A percentile compares a stretch with the other conserved stretches of the same genome.
Evolutionary conservation across 108 stramenopile genomes (phyloP).

Genomic region (Fragilaria radians): DNA sequence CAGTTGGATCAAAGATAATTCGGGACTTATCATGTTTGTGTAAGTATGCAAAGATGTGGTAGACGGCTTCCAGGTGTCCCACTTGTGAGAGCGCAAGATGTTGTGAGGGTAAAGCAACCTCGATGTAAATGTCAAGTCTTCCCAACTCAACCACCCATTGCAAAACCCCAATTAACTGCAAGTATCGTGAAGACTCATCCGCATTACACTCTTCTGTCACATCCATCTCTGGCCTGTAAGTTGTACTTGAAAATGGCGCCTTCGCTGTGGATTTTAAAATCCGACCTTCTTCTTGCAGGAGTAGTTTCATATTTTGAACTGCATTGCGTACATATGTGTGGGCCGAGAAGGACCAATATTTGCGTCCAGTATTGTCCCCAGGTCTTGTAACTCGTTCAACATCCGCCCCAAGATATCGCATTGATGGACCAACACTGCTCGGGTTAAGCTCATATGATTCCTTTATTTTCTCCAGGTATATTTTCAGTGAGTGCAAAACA

Average conservation of each 20-base stretch:
- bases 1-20: constrained; percentile 17
- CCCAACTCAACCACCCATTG: constrained; percentile 22
- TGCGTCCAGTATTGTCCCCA: too few relatives aligned
- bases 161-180: constrained; percentile 23
- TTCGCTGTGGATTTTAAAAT: too few relatives aligned
- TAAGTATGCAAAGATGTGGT: constrained; percentile 27
- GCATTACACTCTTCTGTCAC: too few relatives aligned
- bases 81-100: constrained; percentile 12
- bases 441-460: constrained; percentile 17
- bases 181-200: too few relatives aligned
- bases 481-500: constrained; percentile 2
- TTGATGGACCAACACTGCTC: constrained; percentile 11
- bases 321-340: too few relatives aligned
- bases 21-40: constrained; percentile 4
- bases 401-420: constrained; percentile 16
- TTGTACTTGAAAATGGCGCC: too few relatives aligned
- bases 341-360: too few relatives aligned
- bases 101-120: constrained; percentile 19
- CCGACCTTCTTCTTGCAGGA: too few relatives aligned
- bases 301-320: too few relatives aligned
- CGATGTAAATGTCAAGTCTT: constrained; percentile 11
- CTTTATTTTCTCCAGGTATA: constrained; percentile 6
- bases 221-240: too few relatives aligned
- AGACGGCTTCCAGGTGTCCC: constrained; percentile 29
- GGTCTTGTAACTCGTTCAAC: neutral